Evolutionary conservation across 2,329 filamentous ascomycete genomes (phyloP).

Genomic region (Neonectria punicea): DNA sequence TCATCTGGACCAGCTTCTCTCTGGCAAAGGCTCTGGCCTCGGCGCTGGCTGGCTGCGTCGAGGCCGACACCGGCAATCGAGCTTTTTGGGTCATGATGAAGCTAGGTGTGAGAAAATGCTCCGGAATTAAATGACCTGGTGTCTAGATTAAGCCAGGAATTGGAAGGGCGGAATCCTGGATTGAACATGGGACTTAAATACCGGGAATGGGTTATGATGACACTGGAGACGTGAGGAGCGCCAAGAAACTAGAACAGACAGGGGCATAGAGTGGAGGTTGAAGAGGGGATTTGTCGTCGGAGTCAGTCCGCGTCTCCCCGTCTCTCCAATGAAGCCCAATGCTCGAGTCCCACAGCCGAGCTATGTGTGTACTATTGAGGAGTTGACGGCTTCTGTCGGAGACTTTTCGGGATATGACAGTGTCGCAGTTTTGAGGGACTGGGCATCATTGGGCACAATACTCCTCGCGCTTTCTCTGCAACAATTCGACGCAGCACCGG

Average conservation of each 20-base stretch:
- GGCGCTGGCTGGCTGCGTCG: background rate
- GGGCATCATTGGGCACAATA: too few relatives aligned
- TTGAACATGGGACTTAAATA: conserved; percentile 1
- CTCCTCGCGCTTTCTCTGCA: background rate
- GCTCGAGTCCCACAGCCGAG: too few relatives aligned
- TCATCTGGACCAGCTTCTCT: conserved; percentile 24
- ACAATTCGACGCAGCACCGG: background rate
- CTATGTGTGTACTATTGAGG: too few relatives aligned
- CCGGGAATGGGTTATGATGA: background rate
- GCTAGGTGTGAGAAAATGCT: background rate
- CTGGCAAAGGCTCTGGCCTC: conserved; percentile 7
- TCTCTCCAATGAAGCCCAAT: background rate
- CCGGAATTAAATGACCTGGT: background rate
- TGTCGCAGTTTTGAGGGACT: background rate
- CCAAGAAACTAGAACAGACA: background rate
- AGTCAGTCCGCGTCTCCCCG: conserved; percentile 17
- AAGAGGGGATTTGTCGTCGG: background rate
- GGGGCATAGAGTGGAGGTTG: background rate
- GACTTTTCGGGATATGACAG: background rate
- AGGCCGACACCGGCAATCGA: background rate
- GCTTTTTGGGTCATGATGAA: conserved; percentile 1
- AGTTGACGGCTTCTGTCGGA: background rate
- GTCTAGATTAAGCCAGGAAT: background rate
- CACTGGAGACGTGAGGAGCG: background rate
- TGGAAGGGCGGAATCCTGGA: conserved; percentile 1